Evolutionary conservation across 2,329 filamentous ascomycete species (phyloP).

Genomic region (Alternaria alternata): DNA sequence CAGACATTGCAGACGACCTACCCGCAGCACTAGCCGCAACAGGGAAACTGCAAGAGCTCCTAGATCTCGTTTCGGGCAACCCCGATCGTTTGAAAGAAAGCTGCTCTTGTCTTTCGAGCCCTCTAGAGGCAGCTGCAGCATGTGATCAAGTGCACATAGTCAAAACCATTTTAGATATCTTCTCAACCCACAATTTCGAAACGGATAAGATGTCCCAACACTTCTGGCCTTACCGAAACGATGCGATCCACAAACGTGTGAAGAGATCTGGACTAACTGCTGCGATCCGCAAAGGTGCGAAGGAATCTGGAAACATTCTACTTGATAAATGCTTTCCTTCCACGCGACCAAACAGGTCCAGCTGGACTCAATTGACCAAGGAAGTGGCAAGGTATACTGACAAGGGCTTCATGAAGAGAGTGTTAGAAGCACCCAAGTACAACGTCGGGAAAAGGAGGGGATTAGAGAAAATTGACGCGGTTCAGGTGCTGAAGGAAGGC

Average conservation of each 20-base stretch:
- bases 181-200: neutral
- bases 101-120: neutral
- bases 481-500: neutral
- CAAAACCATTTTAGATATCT: neutral
- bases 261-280: neutral
- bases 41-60: neutral
- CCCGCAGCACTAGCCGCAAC: constrained; percentile 2
- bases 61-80: neutral
- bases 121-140: neutral
- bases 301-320: neutral
- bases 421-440: neutral
- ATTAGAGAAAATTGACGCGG: neutral
- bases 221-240: neutral
- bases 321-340: neutral
- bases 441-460: neutral
- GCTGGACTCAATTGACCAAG: neutral
- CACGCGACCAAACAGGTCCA: neutral
- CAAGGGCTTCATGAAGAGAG: neutral
- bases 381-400: neutral
- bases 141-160: neutral
- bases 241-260: neutral
- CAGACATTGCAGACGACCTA: neutral
- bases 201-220: neutral
- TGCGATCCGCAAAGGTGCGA: neutral
- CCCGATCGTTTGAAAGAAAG: neutral